These are phyloP conservation scores for Brassica hybrid DNA, from an alignment of 441 rosid genomes.

Conservation along the genomic window DNA sequence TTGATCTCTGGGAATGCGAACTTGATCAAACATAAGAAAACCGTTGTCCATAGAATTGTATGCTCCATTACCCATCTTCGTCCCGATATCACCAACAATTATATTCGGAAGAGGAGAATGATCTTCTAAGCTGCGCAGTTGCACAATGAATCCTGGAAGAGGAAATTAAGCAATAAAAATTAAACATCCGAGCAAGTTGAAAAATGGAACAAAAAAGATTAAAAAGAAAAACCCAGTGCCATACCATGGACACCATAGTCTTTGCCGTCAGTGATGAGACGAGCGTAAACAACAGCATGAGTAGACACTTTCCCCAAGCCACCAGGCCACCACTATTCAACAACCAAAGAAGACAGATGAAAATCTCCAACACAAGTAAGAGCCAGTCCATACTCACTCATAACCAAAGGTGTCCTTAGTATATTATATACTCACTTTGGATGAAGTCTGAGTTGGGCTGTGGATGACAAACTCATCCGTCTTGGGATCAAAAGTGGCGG, in stretches of 20 bases:
- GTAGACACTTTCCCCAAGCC: slow-evolving; percentile 91
- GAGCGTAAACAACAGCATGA: slow-evolving; percentile 92
- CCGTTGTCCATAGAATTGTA: slow-evolving; percentile 96
- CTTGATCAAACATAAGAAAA: slow-evolving; percentile 82
- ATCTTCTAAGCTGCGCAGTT: slow-evolving; percentile 91
- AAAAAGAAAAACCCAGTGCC: slow-evolving; percentile 10
- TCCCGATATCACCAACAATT: slow-evolving; percentile 90
- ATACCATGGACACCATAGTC: slow-evolving; percentile 92
- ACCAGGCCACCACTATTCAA: slow-evolving; percentile 98
- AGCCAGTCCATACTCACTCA: slow-evolving; percentile 2
- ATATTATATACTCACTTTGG: slow-evolving; percentile 63
- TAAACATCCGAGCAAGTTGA: slow-evolving; percentile 2
- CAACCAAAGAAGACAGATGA: not conserved
- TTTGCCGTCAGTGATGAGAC: slow-evolving; percentile 70
- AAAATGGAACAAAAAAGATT: not conserved
- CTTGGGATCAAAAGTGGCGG: slow-evolving; percentile 89
- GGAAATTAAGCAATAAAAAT: slow-evolving; percentile 38
- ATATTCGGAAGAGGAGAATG: slow-evolving; percentile 95
- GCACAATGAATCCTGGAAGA: slow-evolving; percentile 87
- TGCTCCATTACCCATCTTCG: slow-evolving; percentile 91
- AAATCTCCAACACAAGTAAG: slow-evolving; percentile 10
- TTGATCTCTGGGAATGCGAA: slow-evolving; percentile 93
- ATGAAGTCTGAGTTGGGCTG: slow-evolving; percentile 89
- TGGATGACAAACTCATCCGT: slow-evolving; percentile 82
- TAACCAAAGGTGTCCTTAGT: too few species aligned